Percentiles rank a stretch among this genome's conserved stretches.
Evolutionary conservation across 768 basidiomycete species (phyloP).

Genomic region (Fomitopsis pulvina): DNA sequence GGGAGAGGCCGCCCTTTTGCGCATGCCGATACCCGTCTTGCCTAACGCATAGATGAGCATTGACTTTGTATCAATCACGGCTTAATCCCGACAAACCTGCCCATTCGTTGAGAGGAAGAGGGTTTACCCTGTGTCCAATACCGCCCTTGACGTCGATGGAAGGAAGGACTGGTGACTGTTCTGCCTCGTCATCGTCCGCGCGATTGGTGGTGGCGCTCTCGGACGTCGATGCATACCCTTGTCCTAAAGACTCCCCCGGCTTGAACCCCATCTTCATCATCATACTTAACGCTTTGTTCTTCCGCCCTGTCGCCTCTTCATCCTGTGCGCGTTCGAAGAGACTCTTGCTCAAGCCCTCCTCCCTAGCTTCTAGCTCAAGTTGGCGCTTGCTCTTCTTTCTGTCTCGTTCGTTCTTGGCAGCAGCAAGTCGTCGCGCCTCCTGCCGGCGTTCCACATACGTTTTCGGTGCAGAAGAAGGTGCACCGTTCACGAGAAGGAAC

Average conservation of each 20-base stretch:
- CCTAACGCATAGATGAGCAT: constrained; percentile 35
- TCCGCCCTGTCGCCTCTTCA: constrained; percentile 39
- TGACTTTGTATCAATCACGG: too few relatives aligned
- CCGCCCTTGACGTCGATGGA: too few relatives aligned
- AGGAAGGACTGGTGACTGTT: background rate
- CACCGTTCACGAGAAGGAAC: constrained; percentile 46
- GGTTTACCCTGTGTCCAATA: constrained; percentile 33
- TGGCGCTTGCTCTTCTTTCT: constrained; percentile 57
- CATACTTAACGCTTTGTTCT: constrained; percentile 78
- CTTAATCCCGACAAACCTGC: constrained; percentile 61
- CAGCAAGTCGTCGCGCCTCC: constrained; percentile 50
- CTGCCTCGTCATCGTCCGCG: background rate
- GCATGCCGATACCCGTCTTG: constrained; percentile 66
- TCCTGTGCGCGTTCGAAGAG: constrained; percentile 75
- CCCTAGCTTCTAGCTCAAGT: constrained; percentile 66
- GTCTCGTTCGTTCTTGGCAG: constrained; percentile 63
- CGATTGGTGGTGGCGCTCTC: background rate
- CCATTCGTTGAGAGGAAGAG: constrained; percentile 77
- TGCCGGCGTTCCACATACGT: constrained; percentile 71
- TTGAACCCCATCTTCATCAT: constrained; percentile 96
- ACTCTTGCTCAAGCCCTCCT: constrained; percentile 74
- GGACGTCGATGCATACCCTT: constrained; percentile 20
- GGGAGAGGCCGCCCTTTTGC: constrained; percentile 67
- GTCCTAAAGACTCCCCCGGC: constrained; percentile 73
- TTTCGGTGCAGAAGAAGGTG: constrained; percentile 34